A percentile compares a stretch with the other conserved stretches of the same genome.
These are phyloP conservation scores for Hypericum androsaemum DNA, from an alignment of 345 rosid genomes.

Conservation along the genomic window DNA sequence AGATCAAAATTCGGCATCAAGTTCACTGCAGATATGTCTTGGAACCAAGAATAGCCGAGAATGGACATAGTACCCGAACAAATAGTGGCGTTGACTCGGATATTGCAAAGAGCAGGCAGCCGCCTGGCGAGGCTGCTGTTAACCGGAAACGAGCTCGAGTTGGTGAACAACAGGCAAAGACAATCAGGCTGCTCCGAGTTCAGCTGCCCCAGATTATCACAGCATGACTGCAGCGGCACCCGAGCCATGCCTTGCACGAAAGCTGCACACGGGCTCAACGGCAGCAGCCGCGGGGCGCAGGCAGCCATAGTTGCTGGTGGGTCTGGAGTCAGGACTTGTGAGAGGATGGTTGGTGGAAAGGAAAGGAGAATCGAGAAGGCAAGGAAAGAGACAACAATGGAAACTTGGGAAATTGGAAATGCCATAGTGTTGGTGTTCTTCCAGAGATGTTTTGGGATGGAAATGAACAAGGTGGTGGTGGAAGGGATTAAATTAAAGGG, in stretches of 20 bases:
- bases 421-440: conserved; percentile 20
- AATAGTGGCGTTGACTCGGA: conserved; percentile 23
- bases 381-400: conserved; percentile 13
- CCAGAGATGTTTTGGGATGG: conserved; percentile 3
- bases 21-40: too few species aligned
- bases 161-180: conserved; percentile 58
- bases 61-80: conserved; percentile 39
- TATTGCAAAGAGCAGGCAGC: conserved; percentile 32
- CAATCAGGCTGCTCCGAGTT: conserved; percentile 45
- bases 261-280: conserved; percentile 59
- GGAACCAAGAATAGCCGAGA: too few species aligned
- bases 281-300: conserved; percentile 48
- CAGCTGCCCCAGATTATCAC: conserved; percentile 51
- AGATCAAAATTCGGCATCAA: too few species aligned
- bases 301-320: conserved; percentile 18
- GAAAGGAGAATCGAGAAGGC: conserved; percentile 20
- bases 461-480: background rate
- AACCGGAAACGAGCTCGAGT: conserved; percentile 42
- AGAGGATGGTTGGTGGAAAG: conserved; percentile 17
- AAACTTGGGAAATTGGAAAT: conserved; percentile 8
- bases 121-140: conserved; percentile 54
- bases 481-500: conserved; percentile 17
- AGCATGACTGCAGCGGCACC: conserved; percentile 49
- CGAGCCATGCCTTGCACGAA: conserved; percentile 53
- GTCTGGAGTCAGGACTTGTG: conserved; percentile 29